Percentiles rank a stretch among this genome's conserved stretches.
Conservation (phyloP, 129 eudicot genomes). For the Flaveria bidentis region DNA sequence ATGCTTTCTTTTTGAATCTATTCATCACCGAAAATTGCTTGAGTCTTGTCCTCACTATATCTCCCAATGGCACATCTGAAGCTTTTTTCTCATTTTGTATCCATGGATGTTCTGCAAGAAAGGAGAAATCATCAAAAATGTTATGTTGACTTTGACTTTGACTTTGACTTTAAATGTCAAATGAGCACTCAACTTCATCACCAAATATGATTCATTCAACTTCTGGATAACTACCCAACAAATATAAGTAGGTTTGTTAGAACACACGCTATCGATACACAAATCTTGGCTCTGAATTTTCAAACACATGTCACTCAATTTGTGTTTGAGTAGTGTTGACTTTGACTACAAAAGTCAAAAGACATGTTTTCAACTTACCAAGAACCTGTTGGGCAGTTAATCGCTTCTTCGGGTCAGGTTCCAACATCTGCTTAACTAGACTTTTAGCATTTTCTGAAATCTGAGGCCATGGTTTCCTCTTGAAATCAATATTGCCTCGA, state of each 20-base stretch:
- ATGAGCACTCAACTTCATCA: neutral
- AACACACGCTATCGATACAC: neutral
- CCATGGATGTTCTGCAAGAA: constrained; percentile 87
- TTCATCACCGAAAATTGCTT: constrained; percentile 96
- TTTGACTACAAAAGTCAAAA: constrained; percentile 14
- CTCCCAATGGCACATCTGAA: constrained; percentile 94
- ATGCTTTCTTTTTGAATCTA: constrained; percentile 88
- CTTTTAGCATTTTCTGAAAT: constrained; percentile 86
- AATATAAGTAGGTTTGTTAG: neutral
- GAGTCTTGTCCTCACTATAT: constrained; percentile 89
- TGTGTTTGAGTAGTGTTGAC: neutral
- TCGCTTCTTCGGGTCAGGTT: constrained; percentile 81
- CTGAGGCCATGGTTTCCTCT: constrained; percentile 99
- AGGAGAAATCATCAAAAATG: neutral
- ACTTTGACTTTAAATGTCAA: neutral
- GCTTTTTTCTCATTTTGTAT: constrained; percentile 87
- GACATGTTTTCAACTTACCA: constrained; percentile 51
- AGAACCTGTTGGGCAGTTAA: constrained; percentile 95
- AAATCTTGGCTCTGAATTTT: neutral
- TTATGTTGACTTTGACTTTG: constrained; percentile 10
- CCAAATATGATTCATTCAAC: neutral
- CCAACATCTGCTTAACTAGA: constrained; percentile 88
- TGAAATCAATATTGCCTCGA: constrained; percentile 82
- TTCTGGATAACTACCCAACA: neutral
- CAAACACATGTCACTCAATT: neutral